Evolutionary conservation across 2,329 filamentous ascomycete genomes (phyloP).

Genomic region (Bipolaris sorokiniana): DNA sequence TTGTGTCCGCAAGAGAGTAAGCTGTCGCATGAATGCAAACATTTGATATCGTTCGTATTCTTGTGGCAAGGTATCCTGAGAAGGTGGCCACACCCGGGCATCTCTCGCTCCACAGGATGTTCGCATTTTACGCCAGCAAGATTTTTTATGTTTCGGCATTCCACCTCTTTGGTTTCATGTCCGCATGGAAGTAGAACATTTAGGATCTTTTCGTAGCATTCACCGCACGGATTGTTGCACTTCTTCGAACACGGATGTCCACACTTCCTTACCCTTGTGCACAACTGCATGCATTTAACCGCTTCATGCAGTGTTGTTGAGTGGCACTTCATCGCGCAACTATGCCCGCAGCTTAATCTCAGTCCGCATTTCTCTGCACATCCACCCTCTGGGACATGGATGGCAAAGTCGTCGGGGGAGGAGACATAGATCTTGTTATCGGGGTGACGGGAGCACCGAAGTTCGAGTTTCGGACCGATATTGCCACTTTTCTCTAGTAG

Average conservation of each 20-base stretch:
- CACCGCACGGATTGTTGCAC: slow-evolving; percentile 37
- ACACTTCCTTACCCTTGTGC: slow-evolving; percentile 32
- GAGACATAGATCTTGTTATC: slow-evolving; percentile 30
- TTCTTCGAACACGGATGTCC: slow-evolving; percentile 39
- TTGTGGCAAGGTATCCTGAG: too few relatives aligned
- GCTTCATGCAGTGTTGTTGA: slow-evolving; percentile 37
- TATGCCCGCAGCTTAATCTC: slow-evolving; percentile 39
- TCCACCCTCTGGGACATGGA: slow-evolving; percentile 40
- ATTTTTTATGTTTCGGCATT: slow-evolving; percentile 9
- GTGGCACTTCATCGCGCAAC: slow-evolving; percentile 39
- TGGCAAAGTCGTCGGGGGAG: slow-evolving; percentile 38
- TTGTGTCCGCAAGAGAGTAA: slow-evolving; percentile 9
- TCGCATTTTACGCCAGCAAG: slow-evolving; percentile 56
- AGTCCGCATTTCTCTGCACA: slow-evolving; percentile 31
- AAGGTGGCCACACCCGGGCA: slow-evolving; percentile 63
- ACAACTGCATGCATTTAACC: slow-evolving; percentile 31
- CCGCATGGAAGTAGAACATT: slow-evolving; percentile 37
- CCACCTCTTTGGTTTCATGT: slow-evolving; percentile 29
- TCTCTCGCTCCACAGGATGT: slow-evolving; percentile 52
- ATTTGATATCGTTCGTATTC: slow-evolving; percentile 51
- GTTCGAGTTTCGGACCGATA: slow-evolving; percentile 24
- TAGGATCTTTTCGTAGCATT: slow-evolving; percentile 25
- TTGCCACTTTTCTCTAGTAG: slow-evolving; percentile 52
- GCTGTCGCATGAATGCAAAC: slow-evolving; percentile 35
- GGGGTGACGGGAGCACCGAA: slow-evolving; percentile 39